Percentiles rank a stretch among this genome's conserved stretches.
These are phyloP conservation scores for Trametes meyenii DNA, from an alignment of 768 basidiomycete genomes.

Conservation along the genomic window DNA sequence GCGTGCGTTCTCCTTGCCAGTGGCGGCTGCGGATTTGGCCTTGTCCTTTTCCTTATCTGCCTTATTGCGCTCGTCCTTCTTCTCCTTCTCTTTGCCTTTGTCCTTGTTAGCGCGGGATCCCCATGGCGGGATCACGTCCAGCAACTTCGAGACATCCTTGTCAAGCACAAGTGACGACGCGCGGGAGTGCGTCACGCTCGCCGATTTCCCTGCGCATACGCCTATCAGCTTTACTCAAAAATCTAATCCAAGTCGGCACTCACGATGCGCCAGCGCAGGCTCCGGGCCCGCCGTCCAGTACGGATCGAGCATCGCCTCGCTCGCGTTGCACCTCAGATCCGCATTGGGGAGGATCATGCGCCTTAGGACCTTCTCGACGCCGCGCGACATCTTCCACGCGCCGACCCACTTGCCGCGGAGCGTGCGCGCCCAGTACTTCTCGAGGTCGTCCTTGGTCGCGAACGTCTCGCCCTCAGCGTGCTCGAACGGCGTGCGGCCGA, in stretches of 20 bases:
- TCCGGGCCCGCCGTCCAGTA: slow-evolving; percentile 56
- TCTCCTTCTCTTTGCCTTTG: slow-evolving; percentile 22
- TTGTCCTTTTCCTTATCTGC: slow-evolving; percentile 19
- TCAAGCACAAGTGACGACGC: slow-evolving; percentile 32
- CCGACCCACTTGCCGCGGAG: slow-evolving; percentile 88
- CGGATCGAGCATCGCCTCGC: slow-evolving; percentile 62
- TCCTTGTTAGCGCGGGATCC: slow-evolving; percentile 27
- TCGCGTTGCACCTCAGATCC: slow-evolving; percentile 74
- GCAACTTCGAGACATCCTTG: slow-evolving; percentile 35
- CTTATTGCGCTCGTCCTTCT: background rate
- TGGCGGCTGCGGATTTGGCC: slow-evolving; percentile 4
- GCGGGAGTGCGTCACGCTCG: slow-evolving; percentile 32
- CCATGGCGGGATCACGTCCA: slow-evolving; percentile 42
- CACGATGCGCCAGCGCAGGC: slow-evolving; percentile 45
- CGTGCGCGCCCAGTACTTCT: slow-evolving; percentile 86
- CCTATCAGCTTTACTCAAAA: background rate
- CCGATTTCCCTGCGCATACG: slow-evolving; percentile 37
- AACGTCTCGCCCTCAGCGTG: slow-evolving; percentile 79
- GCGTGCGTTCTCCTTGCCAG: slow-evolving; percentile 20
- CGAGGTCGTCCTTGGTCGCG: slow-evolving; percentile 75
- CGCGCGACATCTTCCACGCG: slow-evolving; percentile 67
- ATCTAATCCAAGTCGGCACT: slow-evolving; percentile 27
- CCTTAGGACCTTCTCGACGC: slow-evolving; percentile 67
- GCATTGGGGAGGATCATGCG: slow-evolving; percentile 83
- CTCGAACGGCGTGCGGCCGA: slow-evolving; percentile 93